These are phyloP conservation scores for Ophiostoma sp. DNA, from an alignment of 2,329 filamentous ascomycete genomes.

Conservation along the genomic window DNA sequence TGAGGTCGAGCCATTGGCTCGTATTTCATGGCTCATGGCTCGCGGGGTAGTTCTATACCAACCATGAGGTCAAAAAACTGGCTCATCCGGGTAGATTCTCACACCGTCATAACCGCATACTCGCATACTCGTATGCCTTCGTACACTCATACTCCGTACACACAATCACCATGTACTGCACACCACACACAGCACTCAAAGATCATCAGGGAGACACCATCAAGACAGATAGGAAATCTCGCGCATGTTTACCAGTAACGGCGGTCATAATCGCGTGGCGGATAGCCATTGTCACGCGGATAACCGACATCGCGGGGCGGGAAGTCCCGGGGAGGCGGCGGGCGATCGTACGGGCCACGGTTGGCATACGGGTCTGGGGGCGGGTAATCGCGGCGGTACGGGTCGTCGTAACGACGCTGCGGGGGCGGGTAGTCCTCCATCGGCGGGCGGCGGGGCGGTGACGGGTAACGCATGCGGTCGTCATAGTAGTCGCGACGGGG, in stretches of 20 bases:
- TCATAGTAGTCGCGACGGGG: conserved; percentile 86
- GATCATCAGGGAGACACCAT: conserved; percentile 6
- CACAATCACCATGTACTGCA: not conserved
- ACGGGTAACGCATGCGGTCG: conserved; percentile 76
- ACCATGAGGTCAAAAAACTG: conserved; percentile 3
- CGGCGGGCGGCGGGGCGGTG: conserved; percentile 72
- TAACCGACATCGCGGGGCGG: conserved; percentile 51
- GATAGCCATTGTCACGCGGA: conserved; percentile 49
- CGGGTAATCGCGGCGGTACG: conserved; percentile 70
- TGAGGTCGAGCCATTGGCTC: not conserved
- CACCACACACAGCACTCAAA: not conserved
- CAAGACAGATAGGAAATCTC: conserved; percentile 5
- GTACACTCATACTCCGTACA: not conserved
- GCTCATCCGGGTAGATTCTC: not conserved
- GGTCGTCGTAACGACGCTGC: conserved; percentile 71
- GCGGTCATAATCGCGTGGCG: conserved; percentile 40
- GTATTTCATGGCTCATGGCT: not conserved
- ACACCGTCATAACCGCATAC: not conserved
- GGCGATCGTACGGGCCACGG: conserved; percentile 57
- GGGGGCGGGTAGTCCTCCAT: conserved; percentile 74
- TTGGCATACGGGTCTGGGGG: conserved; percentile 64
- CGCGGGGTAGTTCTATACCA: not conserved
- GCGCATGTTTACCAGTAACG: conserved; percentile 34
- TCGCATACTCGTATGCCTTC: not conserved
- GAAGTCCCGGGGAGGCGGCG: conserved; percentile 43